Base-by-base conservation (phyloP, 495 filamentous ascomycete genomes). In the Aspergillus carlsbadensis region DNA sequence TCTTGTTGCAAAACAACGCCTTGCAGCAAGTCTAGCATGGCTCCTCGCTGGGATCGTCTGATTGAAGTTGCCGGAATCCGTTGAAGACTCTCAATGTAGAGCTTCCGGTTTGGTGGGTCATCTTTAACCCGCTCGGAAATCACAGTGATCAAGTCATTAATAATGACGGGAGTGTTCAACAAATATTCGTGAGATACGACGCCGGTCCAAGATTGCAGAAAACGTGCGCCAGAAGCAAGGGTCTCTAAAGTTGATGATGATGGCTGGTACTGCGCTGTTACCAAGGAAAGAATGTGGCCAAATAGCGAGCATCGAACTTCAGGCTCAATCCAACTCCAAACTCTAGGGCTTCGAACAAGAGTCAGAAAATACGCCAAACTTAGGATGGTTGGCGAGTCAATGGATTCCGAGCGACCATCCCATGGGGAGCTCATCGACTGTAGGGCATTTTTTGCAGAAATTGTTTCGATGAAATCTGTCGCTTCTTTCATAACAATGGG, bases 141-240 rank as follows among this genome's bases (percentile, higher is more conserved):
- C 3, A 78, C 60, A 37, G 59, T 53, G 18, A 67, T 62, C 29
- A 78, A 33, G 49, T 76, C 74, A 17, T 59, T 54, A 10, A 70
- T 69, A 47, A 78, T 63, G 10, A 48, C 56, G 11, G 73, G 73
- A 3, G 67, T 62, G 26, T 65, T 70, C 33, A 75, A 67, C 35
- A 78, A 66, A 50, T 78, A 78, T 39, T 78, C 76, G 39, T 77
- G 71, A 26, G 71, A 77, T 4, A 74, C 67, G 15, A 78, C 54
- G 50, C 69, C 70, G n/a, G 68, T 62, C 76, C 76, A 78, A 7
- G 68, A 67, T 47, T 77, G 73, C 24, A 75, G 58, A 56, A 75
- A 74, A 24, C 64, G 65, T 21, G 70, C 67, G 43, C 68, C 60
- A 24, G 64, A 54, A 1, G 67, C 56, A 21, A 59, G 56, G 11